Percentiles rank a stretch among this genome's conserved stretches.
phyloP scores from a whole-genome alignment of 2,329 filamentous ascomycete genomes.

The Akanthomyces uredinophilus region DNA sequence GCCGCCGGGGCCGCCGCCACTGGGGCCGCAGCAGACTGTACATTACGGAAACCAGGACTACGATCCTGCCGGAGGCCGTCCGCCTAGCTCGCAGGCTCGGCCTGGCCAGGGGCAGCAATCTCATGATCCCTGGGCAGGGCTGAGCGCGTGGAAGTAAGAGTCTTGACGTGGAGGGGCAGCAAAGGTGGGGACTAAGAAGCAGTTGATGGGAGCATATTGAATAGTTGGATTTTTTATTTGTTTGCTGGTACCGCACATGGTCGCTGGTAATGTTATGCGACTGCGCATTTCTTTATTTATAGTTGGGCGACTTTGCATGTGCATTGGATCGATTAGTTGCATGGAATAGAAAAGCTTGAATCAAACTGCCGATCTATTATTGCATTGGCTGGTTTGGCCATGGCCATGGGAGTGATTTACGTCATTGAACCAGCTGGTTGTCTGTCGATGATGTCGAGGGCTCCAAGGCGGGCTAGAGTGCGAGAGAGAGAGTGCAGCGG shows the following conservation, averaged over 20 bases:
- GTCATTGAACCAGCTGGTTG: neutral
- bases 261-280: neutral
- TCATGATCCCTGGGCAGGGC: conserved; percentile 48
- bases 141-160: conserved; percentile 47
- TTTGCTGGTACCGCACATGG: neutral
- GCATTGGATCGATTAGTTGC: conserved; percentile 3
- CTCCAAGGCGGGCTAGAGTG: neutral
- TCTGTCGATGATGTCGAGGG: neutral
- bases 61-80: conserved; percentile 21
- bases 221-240: neutral
- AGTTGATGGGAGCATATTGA: neutral
- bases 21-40: conserved; percentile 58
- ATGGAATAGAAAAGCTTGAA: conserved; percentile 4
- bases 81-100: conserved; percentile 30
- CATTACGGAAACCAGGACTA: conserved; percentile 42
- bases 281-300: neutral
- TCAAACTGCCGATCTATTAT: too few species aligned
- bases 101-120: conserved; percentile 28
- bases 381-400: neutral
- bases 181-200: neutral
- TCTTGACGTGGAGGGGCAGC: neutral
- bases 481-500: neutral
- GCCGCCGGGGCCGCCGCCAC: conserved; percentile 56
- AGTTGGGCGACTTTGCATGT: neutral
- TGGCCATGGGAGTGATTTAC: neutral